Base-by-base conservation (phyloP, 495 filamentous ascomycete species). In the Penicillium fimorum region DNA sequence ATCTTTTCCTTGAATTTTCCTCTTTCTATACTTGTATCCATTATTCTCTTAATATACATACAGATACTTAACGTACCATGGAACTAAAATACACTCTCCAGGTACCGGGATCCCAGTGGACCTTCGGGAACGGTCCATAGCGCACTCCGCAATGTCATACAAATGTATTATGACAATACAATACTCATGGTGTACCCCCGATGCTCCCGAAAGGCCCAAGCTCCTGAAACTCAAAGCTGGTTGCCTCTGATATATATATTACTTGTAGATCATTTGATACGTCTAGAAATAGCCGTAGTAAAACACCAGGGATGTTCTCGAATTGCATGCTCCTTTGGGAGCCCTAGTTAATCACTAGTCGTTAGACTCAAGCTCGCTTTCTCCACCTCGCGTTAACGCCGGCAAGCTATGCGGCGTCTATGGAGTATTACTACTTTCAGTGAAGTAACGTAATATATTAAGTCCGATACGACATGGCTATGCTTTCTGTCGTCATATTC, bases 81-180 rank as follows among this genome's bases (percentile, higher is more conserved):
- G 25, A 37, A 37, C 6, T 13, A 37, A 37, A 35, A 45, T 29
- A 17, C 44, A 38, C 13, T 29, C 43, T 46, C 24, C 42, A 46
- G 42, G 43, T 46, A 46, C 44, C 25, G 25, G 25, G 40, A 24
- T 35, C 38, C 10, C 27, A 57, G 55, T 44, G 57, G 60, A 54
- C 53, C 55, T 44, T 58, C 57, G 57, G 57, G 60, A 66, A 58
- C 60, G 56, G 42, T 52, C 44, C 42, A 56, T 57, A 57, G 53
- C 50, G 53, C 50, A 57, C 59, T 62, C 62, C 62, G 53, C 56
- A 47, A 33, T 48, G 8, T 24, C 25, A 29, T 48, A 48, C 45
- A 33, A 33, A 17, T n/a, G 2, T 7, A 20, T 30, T 30, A 7
- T 17, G 4, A 41, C 35, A 38, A 29, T 50, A 50, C 48, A 13